These are phyloP conservation scores for Fusarium sp. DNA, from an alignment of 2,329 filamentous ascomycete genomes.

Conservation along the genomic window DNA sequence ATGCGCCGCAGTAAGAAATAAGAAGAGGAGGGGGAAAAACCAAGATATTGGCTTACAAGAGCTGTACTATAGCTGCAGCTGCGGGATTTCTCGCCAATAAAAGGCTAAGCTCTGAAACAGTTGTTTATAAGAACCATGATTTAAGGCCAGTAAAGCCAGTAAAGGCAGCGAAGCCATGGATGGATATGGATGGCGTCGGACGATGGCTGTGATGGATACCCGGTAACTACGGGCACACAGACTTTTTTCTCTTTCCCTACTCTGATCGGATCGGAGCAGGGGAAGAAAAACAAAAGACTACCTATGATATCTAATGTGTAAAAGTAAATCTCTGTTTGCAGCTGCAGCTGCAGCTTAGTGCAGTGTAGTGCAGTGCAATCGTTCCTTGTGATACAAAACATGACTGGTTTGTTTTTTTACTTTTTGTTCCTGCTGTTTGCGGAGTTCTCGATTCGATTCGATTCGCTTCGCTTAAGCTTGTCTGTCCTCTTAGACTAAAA, in stretches of 20 bases:
- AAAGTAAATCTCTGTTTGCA: constrained; percentile 39
- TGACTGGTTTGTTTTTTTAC: constrained; percentile 8
- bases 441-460: constrained; percentile 19
- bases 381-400: too few species aligned
- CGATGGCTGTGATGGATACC: constrained; percentile 24
- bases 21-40: constrained; percentile 12
- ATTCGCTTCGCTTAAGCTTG: constrained; percentile 22
- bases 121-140: constrained; percentile 40
- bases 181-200: background rate
- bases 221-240: constrained; percentile 27
- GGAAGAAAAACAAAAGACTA: constrained; percentile 2
- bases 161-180: too few species aligned
- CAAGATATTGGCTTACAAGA: constrained; percentile 17
- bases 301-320: too few species aligned
- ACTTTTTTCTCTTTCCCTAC: constrained; percentile 4
- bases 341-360: background rate
- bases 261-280: constrained; percentile 2
- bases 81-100: constrained; percentile 28
- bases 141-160: background rate
- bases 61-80: constrained; percentile 13
- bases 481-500: constrained; percentile 8
- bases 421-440: constrained; percentile 11
- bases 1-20: constrained; percentile 21
- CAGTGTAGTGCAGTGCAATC: too few species aligned
- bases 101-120: constrained; percentile 5